These are phyloP conservation scores for Closterium sp. DNA, from an alignment of 139 green algal species.

Conservation along the genomic window DNA sequence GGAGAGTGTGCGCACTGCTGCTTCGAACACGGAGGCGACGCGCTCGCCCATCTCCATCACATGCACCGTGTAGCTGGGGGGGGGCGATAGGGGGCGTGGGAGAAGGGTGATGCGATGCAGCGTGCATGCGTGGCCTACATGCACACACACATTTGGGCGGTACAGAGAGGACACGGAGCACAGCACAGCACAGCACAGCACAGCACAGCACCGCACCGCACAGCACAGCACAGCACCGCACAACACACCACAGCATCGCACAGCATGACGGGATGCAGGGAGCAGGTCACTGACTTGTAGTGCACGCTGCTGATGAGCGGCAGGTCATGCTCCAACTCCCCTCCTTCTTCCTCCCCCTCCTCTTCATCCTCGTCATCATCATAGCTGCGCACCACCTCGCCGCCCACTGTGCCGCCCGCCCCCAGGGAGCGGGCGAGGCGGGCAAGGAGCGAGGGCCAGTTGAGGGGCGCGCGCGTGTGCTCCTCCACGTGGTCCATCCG, in stretches of 20 bases:
- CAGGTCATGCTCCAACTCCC: constrained; percentile 3
- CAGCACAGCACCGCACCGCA: background rate
- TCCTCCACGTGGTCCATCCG: constrained; percentile 72
- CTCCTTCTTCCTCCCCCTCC: background rate
- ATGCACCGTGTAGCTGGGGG: constrained; percentile 58
- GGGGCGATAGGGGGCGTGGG: too few species aligned
- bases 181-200: background rate
- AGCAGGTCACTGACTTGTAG: constrained; percentile 59
- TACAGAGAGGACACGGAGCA: background rate
- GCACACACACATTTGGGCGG: too few species aligned
- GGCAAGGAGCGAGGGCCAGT: background rate
- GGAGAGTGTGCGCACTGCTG: constrained; percentile 59
- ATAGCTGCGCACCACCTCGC: background rate
- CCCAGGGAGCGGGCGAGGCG: background rate
- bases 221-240: background rate
- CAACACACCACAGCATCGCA: background rate
- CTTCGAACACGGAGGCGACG: constrained; percentile 51
- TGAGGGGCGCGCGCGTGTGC: constrained; percentile 63
- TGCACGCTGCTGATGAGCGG: constrained; percentile 61
- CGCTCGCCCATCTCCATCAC: constrained; percentile 46
- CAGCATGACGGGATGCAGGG: background rate
- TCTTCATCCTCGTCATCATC: constrained; percentile 17
- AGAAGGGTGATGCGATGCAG: too few species aligned
- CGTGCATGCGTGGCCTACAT: too few species aligned
- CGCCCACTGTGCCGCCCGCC: background rate